Base-by-base conservation (phyloP, 2,329 filamentous ascomycete species). In the Monilinia vaccinii-corymbosi region DNA sequence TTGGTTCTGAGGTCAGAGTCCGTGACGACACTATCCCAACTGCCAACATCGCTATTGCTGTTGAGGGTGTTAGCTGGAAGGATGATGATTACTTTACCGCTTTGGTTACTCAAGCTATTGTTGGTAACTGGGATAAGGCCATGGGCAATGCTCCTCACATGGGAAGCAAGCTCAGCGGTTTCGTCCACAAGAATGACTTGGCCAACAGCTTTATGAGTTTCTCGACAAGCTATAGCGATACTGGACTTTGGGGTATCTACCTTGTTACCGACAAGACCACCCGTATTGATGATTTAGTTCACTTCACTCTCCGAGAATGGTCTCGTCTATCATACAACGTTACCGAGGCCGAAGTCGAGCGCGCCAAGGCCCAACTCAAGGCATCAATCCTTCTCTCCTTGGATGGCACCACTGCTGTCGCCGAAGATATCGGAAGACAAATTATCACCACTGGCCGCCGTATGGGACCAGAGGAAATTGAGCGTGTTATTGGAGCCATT, bases 171-270 rank as follows among this genome's bases (percentile, higher is more conserved):
- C 90, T 99, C 71, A 96, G 91, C 81, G 86, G 88, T 67, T 91
- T 94, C 72, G 87, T 99, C 69, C 89, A 95, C 82, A 87, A 96
- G 78, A 85, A 97, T 79, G 87, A 92, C 76, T 84, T 99, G 64
- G 94, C 94, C 77, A 99, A 96, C 82, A 97, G 92, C 85, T 99
- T 97, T 84, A 99, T 99, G 95, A 96, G 90, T 81, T 99, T 99
- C 81, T 97, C 92, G 67, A 99, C 94, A 68, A 96, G 91, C 82
- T 99, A 99, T 81, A 97, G 92, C 74, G 94, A 99, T 77, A 99
- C 94, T 75, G 94, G 94, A 83, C 90, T 99, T 69, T 99, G 94
- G 94, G 94, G 94, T 79, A 97, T 97, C 81, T 99, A 99, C 83
- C 84, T 99, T 64, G 90, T 96, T 71, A 91, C 89, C 72, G 92